These are phyloP conservation scores for Cladosporium sp. DNA, from an alignment of 2,329 filamentous ascomycete species.

Conservation along the genomic window DNA sequence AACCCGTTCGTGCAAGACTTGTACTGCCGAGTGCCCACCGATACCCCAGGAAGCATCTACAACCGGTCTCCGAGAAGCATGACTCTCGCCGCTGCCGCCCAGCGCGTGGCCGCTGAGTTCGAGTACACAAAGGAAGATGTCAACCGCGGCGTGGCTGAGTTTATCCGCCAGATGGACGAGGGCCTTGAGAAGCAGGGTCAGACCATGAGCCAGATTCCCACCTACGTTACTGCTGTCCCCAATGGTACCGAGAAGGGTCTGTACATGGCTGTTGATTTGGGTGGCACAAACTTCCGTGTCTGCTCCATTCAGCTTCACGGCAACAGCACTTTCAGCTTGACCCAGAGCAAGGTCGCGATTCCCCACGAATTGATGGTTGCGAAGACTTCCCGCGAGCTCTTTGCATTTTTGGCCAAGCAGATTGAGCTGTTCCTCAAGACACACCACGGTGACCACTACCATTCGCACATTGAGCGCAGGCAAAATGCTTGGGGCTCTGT, in stretches of 20 bases:
- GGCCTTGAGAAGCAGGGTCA: slow-evolving; percentile 74
- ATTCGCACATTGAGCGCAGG: slow-evolving; percentile 48
- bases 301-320: slow-evolving; percentile 92
- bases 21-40: slow-evolving; percentile 30
- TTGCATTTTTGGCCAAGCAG: slow-evolving; percentile 87
- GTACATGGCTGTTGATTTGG: slow-evolving; percentile 95
- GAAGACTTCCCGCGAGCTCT: slow-evolving; percentile 79
- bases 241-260: slow-evolving; percentile 98
- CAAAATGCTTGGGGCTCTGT: slow-evolving; percentile 34
- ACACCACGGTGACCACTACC: slow-evolving; percentile 85
- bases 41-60: slow-evolving; percentile 26
- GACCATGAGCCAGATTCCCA: slow-evolving; percentile 91
- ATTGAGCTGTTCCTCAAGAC: slow-evolving; percentile 82
- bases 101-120: slow-evolving; percentile 77
- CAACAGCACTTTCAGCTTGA: slow-evolving; percentile 90
- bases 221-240: slow-evolving; percentile 91
- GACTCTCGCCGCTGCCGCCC: slow-evolving; percentile 63
- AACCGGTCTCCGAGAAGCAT: slow-evolving; percentile 40
- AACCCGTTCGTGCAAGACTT: slow-evolving; percentile 34
- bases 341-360: slow-evolving; percentile 87
- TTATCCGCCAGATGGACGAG: slow-evolving; percentile 83
- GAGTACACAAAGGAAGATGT: slow-evolving; percentile 76
- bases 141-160: slow-evolving; percentile 77
- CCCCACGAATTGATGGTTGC: slow-evolving; percentile 87
- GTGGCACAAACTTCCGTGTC: slow-evolving; percentile 96